Percentiles rank a stretch among this genome's conserved stretches.
Conservation (phyloP, 805 yeast genomes). For the Debaryomyces castellii region DNA sequence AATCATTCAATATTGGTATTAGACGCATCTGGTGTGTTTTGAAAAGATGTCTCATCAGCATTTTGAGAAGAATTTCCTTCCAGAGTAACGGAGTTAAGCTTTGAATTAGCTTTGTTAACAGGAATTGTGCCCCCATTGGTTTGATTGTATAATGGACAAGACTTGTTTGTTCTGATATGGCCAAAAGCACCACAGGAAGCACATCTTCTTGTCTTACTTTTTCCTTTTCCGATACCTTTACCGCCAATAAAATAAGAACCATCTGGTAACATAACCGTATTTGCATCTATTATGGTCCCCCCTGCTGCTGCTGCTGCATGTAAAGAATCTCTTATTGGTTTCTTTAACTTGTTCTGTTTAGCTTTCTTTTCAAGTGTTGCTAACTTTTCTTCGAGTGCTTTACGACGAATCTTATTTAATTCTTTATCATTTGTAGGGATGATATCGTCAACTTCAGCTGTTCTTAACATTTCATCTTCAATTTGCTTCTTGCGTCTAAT, state of each 20-base stretch:
- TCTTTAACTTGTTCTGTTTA: slow-evolving; percentile 33
- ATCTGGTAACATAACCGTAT: slow-evolving; percentile 43
- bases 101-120: background rate
- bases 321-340: slow-evolving; percentile 32
- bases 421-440: slow-evolving; percentile 82
- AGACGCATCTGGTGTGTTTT: background rate
- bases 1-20: background rate
- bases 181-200: slow-evolving; percentile 95
- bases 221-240: slow-evolving; percentile 73
- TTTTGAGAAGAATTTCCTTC: background rate
- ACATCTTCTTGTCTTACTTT: slow-evolving; percentile 77
- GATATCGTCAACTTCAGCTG: slow-evolving; percentile 69
- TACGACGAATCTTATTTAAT: slow-evolving; percentile 72
- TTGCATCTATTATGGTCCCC: slow-evolving; percentile 42
- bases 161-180: slow-evolving; percentile 86
- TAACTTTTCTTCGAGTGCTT: slow-evolving; percentile 75
- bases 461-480: slow-evolving; percentile 52
- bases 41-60: background rate
- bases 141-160: slow-evolving; percentile 78
- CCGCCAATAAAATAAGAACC: slow-evolving; percentile 51
- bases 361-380: slow-evolving; percentile 76
- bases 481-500: slow-evolving; percentile 66
- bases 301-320: slow-evolving; percentile 45
- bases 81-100: background rate
- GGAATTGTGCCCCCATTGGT: slow-evolving; percentile 26